Evolutionary conservation across 2,329 filamentous ascomycete genomes (phyloP).

Genomic region (Microsporum canis): DNA sequence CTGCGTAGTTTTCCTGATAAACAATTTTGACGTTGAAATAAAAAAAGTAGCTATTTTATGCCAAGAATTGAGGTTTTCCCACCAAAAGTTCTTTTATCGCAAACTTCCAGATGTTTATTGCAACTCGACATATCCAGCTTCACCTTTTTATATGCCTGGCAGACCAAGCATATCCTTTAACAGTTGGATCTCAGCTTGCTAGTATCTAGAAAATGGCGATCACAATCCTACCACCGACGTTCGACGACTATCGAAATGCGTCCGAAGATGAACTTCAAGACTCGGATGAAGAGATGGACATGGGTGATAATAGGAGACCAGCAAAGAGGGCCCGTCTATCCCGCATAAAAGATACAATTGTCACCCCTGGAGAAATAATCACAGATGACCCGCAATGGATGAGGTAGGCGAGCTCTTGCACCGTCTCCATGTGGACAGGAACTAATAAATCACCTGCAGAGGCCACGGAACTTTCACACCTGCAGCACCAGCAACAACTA

Average conservation of each 20-base stretch:
- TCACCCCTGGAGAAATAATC: slow-evolving; percentile 75
- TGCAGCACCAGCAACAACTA: slow-evolving; percentile 37
- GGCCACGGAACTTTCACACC: slow-evolving; percentile 85
- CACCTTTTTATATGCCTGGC: not conserved
- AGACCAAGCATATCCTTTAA: too few species aligned
- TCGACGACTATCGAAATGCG: slow-evolving; percentile 18
- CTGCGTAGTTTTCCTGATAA: too few species aligned
- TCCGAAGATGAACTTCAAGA: slow-evolving; percentile 29
- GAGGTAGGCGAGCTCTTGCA: slow-evolving; percentile 42
- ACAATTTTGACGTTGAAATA: too few species aligned
- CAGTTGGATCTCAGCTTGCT: not conserved
- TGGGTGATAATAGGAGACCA: slow-evolving; percentile 28
- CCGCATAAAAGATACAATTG: slow-evolving; percentile 40
- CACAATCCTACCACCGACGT: slow-evolving; percentile 41
- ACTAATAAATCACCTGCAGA: slow-evolving; percentile 36
- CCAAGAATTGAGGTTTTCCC: not conserved
- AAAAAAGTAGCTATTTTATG: not conserved
- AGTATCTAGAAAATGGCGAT: slow-evolving; percentile 37
- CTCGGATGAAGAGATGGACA: slow-evolving; percentile 37
- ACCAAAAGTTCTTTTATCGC: not conserved
- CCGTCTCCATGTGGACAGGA: not conserved
- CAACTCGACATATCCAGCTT: not conserved
- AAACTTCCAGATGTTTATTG: not conserved
- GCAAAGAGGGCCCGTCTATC: slow-evolving; percentile 25
- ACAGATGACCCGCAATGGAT: slow-evolving; percentile 91